Base-by-base conservation (phyloP, 2,329 filamentous ascomycete species). In the Monilinia vaccinii-corymbosi region DNA sequence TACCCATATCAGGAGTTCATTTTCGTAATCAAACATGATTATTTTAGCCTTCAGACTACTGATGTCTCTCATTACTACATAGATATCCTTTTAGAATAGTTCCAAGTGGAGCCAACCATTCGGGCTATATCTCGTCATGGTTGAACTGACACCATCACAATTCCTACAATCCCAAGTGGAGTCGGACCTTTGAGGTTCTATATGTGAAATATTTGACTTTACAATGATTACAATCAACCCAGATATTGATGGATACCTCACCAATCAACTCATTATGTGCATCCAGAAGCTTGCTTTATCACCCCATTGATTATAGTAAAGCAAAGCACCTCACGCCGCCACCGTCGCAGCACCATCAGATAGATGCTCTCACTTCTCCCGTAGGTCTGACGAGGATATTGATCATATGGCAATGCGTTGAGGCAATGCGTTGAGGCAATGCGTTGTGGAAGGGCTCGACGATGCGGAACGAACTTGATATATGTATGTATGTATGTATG, bases 1-100 rank as follows among this genome's bases (percentile, higher is more conserved):
- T 55, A 55, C 51, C 51, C 51, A 55, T 34, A 55, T 40, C 23
- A 44, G 38, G 51, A 55, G 51, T 53, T 53, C 13, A 7, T 18
- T 55, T 55, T 44, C 38, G 28, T 25, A 44, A 34, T 23, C 38
- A 53, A 44, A 21, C 28, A 44, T 44, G 28, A 44, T 34, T n/a
- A 44, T 53, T 53, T 44, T 7, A 14, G 8, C 13, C 11, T 32
- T 58, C 23, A 40, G 14, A 13, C 1, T 32, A 23, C 14, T 53
- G 7, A 23, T 10, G 11, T 21, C 25, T 40, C 23, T 40, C 31
- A 13, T 21, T 16, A n/a, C 9, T n/a, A 16, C 16, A 16, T 31
- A 14, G 16, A 16, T 14, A 28, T 28, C 16, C 21, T 23, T 21
- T 10, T 18, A 11, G 3, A 4, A 21, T 44, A 7, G 2, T 16